Evolutionary conservation across 306 rosid species (phyloP).

Genomic region (Cucurbita argyrosperma): DNA sequence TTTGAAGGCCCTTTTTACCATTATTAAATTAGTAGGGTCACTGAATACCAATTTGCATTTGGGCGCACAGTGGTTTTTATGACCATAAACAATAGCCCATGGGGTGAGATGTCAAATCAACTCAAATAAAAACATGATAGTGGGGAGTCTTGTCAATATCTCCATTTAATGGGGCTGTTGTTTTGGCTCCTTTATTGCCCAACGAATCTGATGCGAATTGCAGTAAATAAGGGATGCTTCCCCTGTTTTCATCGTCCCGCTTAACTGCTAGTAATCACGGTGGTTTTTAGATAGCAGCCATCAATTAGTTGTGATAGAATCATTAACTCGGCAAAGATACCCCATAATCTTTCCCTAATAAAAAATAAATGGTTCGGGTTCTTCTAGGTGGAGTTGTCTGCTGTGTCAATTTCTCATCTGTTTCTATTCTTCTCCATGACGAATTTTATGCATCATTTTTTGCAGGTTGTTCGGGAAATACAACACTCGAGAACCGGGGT

Average conservation of each 20-base stretch:
- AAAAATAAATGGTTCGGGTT: conserved; percentile 3
- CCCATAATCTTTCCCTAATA: conserved; percentile 4
- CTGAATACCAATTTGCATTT: conserved; percentile 23
- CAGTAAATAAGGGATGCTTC: conserved; percentile 7
- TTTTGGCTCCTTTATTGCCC: conserved; percentile 14
- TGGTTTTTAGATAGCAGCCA: conserved; percentile 5
- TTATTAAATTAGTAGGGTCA: conserved; percentile 46
- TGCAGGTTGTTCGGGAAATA: conserved; percentile 82
- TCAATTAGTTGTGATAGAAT: neutral
- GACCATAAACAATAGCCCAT: conserved; percentile 23
- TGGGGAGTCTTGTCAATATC: conserved; percentile 42
- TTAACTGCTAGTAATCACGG: neutral
- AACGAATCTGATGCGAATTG: conserved; percentile 19
- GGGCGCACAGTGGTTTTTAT: conserved; percentile 21
- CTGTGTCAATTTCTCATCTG: neutral
- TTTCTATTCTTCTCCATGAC: neutral
- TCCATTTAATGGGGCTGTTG: conserved; percentile 25
- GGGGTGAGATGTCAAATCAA: conserved; percentile 44
- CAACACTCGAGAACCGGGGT: conserved; percentile 80
- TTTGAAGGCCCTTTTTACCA: conserved; percentile 14
- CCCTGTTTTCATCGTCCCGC: conserved; percentile 3
- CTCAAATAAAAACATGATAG: conserved; percentile 26
- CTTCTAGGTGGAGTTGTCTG: conserved; percentile 24
- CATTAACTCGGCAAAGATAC: conserved; percentile 9
- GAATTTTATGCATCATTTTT: conserved; percentile 20